A percentile compares a stretch with the other conserved stretches of the same genome.
Evolutionary conservation across 83 land plant species (phyloP).

Genomic region (Thuja plicata): DNA sequence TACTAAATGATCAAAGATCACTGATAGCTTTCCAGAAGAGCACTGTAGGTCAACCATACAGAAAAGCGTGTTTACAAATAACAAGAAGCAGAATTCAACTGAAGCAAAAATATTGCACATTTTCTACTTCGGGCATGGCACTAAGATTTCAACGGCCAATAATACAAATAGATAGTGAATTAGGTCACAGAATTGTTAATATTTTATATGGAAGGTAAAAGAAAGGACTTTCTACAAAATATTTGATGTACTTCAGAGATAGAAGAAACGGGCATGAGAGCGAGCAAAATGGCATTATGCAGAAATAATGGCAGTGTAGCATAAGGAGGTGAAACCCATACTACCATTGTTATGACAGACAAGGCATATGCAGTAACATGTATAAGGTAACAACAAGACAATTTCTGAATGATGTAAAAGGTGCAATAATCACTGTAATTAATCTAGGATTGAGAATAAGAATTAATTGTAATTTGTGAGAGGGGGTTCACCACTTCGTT

Average conservation of each 20-base stretch:
- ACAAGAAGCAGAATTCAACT: neutral
- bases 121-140: neutral
- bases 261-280: neutral
- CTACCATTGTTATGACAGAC: too few species aligned
- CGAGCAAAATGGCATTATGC: neutral
- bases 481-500: too few species aligned
- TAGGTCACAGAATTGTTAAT: neutral
- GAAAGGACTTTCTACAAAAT: too few species aligned
- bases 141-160: neutral
- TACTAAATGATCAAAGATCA: neutral
- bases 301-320: neutral
- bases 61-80: neutral
- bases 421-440: too few species aligned
- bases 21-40: neutral
- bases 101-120: neutral
- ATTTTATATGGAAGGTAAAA: neutral
- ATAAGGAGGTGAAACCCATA: too few species aligned
- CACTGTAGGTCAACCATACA: neutral
- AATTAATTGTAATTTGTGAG: too few species aligned
- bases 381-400: too few species aligned
- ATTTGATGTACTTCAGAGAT: neutral
- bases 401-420: too few species aligned
- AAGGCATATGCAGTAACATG: too few species aligned
- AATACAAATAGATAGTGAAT: neutral
- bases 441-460: too few species aligned